Percentiles rank a stretch among this genome's conserved stretches.
Evolutionary conservation across 139 green algal species (phyloP).

Genomic region (Pleodorina starrii): DNA sequence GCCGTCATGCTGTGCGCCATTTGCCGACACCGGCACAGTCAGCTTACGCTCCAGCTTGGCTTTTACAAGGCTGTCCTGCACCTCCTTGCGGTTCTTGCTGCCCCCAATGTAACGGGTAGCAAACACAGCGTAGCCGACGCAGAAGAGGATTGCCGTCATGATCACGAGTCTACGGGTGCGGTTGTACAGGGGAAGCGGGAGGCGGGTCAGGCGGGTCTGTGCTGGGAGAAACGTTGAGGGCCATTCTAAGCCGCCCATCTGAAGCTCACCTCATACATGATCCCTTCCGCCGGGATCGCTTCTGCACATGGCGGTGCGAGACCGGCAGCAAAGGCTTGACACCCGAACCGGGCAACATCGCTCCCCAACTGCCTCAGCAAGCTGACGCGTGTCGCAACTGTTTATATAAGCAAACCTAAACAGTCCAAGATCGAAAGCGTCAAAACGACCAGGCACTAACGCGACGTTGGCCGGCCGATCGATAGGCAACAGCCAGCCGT

Average conservation of each 20-base stretch:
- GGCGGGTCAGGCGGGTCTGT: no score
- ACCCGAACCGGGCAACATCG: not conserved
- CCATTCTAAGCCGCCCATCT: not conserved
- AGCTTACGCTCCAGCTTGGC: not conserved
- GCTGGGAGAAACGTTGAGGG: no score
- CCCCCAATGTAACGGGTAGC: conserved; percentile 1
- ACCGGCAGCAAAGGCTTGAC: conserved; percentile 25
- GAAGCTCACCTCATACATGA: conserved; percentile 8
- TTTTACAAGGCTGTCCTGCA: not conserved
- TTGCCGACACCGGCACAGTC: not conserved
- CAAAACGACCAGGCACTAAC: no score
- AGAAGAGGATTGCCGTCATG: not conserved
- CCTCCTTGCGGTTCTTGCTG: conserved; percentile 6
- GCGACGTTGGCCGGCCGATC: no score
- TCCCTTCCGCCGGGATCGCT: conserved; percentile 32
- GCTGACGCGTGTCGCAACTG: no score
- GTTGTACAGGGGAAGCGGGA: no score
- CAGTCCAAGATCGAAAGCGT: no score
- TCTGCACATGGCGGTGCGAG: not conserved
- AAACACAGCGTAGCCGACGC: conserved; percentile 29
- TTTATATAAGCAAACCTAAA: no score
- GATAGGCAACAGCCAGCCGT: no score
- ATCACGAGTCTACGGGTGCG: conserved; percentile 19
- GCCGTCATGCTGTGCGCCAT: not conserved
- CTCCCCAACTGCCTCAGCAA: not conserved